These are phyloP conservation scores for Saturnispora bothae DNA, from an alignment of 805 yeast species.

Conservation along the genomic window DNA sequence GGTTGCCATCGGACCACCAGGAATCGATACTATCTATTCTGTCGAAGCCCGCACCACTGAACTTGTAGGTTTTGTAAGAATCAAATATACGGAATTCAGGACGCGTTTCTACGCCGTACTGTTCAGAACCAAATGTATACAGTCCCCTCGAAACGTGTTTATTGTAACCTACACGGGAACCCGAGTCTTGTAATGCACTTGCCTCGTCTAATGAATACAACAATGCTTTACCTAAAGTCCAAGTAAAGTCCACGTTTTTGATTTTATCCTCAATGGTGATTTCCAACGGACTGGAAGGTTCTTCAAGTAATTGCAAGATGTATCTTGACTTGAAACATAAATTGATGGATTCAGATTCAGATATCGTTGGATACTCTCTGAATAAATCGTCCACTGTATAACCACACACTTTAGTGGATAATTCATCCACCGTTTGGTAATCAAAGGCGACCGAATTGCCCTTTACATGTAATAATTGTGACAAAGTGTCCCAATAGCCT, in stretches of 20 bases:
- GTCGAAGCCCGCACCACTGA: conserved; percentile 2
- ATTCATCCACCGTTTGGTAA: conserved; percentile 32
- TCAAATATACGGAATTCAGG: conserved; percentile 30
- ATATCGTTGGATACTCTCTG: conserved; percentile 8
- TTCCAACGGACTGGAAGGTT: conserved; percentile 35
- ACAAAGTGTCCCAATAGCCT: conserved; percentile 56
- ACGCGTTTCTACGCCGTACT: conserved; percentile 28
- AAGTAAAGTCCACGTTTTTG: conserved; percentile 71
- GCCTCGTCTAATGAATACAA: conserved; percentile 46
- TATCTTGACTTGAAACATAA: conserved; percentile 55
- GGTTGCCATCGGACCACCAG: conserved; percentile 16
- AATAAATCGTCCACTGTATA: conserved; percentile 23
- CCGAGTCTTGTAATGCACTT: conserved; percentile 11
- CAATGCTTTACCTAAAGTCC: conserved; percentile 83
- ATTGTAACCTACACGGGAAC: conserved; percentile 32
- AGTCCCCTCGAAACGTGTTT: conserved; percentile 38
- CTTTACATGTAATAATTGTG: conserved; percentile 29
- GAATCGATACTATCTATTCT: conserved; percentile 1
- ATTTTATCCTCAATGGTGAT: conserved; percentile 46
- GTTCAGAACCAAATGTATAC: conserved; percentile 46
- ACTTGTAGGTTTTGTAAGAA: conserved; percentile 12
- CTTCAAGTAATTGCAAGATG: conserved; percentile 46
- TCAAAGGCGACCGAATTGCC: conserved; percentile 28
- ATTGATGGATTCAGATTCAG: conserved; percentile 25
- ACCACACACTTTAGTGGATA: conserved; percentile 40